Conservation (phyloP, 257 asterid genomes). For the Henckelia pumila region DNA sequence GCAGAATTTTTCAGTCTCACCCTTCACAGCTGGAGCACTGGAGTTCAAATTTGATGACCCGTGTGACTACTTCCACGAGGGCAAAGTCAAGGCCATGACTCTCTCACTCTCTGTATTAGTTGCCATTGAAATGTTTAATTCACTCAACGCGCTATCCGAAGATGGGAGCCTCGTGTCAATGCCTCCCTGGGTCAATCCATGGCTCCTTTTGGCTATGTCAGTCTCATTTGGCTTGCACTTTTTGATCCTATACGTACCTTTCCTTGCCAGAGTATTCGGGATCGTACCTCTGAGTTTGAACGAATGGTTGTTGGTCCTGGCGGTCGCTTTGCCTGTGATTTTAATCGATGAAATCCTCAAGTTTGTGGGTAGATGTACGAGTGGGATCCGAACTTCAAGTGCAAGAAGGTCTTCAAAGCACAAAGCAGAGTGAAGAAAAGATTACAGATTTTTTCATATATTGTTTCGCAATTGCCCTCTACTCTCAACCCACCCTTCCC, state of each 20-base stretch:
- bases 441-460: neutral
- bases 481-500: conserved; percentile 15
- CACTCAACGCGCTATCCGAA: conserved; percentile 91
- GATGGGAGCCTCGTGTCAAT: conserved; percentile 89
- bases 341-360: conserved; percentile 84
- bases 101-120: conserved; percentile 94
- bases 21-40: conserved; percentile 79
- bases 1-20: conserved; percentile 75
- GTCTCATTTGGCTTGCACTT: conserved; percentile 91
- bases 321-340: conserved; percentile 82
- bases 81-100: conserved; percentile 94
- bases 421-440: conserved; percentile 53
- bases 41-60: conserved; percentile 60
- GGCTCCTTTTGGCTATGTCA: conserved; percentile 95
- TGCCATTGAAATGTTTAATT: conserved; percentile 95
- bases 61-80: conserved; percentile 83
- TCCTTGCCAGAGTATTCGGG: conserved; percentile 84
- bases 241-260: conserved; percentile 89
- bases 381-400: conserved; percentile 35
- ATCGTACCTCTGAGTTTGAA: conserved; percentile 84
- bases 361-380: conserved; percentile 76
- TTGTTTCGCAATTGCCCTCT: conserved; percentile 13
- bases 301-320: conserved; percentile 82
- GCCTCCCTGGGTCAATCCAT: conserved; percentile 99
- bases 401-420: conserved; percentile 45